phyloP scores from a whole-genome alignment of 2,329 filamentous ascomycete genomes.

The Chalaropsis thielavioides region DNA sequence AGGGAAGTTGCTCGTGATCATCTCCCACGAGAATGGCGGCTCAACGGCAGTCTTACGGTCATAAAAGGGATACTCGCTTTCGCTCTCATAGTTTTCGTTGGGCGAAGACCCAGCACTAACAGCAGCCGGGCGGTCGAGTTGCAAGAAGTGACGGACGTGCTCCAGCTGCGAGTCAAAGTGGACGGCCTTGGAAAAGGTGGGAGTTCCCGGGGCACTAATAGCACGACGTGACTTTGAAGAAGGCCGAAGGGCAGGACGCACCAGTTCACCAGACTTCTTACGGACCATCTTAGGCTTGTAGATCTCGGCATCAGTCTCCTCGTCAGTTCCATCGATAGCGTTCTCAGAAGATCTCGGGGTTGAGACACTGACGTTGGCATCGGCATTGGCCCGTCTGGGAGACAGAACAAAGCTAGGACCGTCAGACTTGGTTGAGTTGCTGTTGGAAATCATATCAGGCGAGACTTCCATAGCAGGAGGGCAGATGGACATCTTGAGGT shows the following conservation, averaged over 20 bases:
- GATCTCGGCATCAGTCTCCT: slow-evolving; percentile 46
- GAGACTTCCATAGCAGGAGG: slow-evolving; percentile 24
- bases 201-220: slow-evolving; percentile 94
- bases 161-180: slow-evolving; percentile 96
- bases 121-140: slow-evolving; percentile 86
- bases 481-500: slow-evolving; percentile 71
- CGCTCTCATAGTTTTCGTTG: slow-evolving; percentile 73
- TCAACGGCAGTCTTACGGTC: slow-evolving; percentile 7
- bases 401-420: slow-evolving; percentile 21
- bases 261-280: slow-evolving; percentile 96
- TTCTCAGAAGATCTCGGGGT: slow-evolving; percentile 32
- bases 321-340: slow-evolving; percentile 41
- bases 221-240: slow-evolving; percentile 56
- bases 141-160: slow-evolving; percentile 88
- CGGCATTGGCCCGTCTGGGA: slow-evolving; percentile 42
- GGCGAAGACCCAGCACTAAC: slow-evolving; percentile 91
- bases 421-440: slow-evolving; percentile 34
- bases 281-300: slow-evolving; percentile 83
- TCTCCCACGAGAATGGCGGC: slow-evolving; percentile 69
- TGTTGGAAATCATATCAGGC: slow-evolving; percentile 21
- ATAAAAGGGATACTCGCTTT: slow-evolving; percentile 74
- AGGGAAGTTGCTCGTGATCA: slow-evolving; percentile 73
- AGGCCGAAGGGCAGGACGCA: slow-evolving; percentile 76
- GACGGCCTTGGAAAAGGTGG: slow-evolving; percentile 91
- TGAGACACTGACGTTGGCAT: slow-evolving; percentile 34